Evolutionary conservation across 2,329 filamentous ascomycete species (phyloP), one percentile per base, ranked within the genome.

Genomic region (Graphiopsis chlorocephala): DNA sequence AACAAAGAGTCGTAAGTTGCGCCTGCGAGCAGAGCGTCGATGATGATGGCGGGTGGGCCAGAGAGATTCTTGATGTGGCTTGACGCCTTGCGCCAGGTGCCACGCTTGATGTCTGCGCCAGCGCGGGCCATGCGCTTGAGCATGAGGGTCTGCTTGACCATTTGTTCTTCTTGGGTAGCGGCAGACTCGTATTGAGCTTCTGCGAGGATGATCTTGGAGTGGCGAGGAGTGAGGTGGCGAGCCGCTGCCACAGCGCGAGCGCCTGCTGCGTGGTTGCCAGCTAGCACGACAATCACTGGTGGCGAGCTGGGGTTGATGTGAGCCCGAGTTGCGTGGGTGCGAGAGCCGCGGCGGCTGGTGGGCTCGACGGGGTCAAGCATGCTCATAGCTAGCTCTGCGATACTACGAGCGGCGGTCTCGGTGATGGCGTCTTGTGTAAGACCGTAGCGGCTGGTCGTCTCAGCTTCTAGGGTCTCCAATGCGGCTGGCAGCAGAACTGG

Each of bases 211-310:
- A 96, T 88, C 64, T 92, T 89, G 63, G 92, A 82, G 23, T 91
- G 90, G 68, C 93, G 91, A 73, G 93, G 94, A 60, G 91, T 88
- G 10, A 98, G 84, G 75, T 98, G 93, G 4, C 95, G 87, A 29
- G 90, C 93, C 4, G 93, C 93, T 15, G 92, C 91, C 61, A 98
- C 84, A 3, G 93, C 92, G 65, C 94, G 86, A 42, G 91, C 89
- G 45, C 94, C 93, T 0, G 90, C 93, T 69, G 92, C 92, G 77
- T 97, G 94, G 76, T 97, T 98, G n/a, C 95, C 94, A 0, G 92
- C 93, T n/a, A 98, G 83, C 7, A 98, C 86, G 25, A 96, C 87
- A 58, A 89, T 82, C 7, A 86, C 84, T 0, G 85, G 84, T 55
- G 80, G 85, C 55, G 84, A 83, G 77, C 69, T 82, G 80, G 12